phyloP scores from a whole-genome alignment of 352 stramenopile genomes.

The Globisporangium parvum region DNA sequence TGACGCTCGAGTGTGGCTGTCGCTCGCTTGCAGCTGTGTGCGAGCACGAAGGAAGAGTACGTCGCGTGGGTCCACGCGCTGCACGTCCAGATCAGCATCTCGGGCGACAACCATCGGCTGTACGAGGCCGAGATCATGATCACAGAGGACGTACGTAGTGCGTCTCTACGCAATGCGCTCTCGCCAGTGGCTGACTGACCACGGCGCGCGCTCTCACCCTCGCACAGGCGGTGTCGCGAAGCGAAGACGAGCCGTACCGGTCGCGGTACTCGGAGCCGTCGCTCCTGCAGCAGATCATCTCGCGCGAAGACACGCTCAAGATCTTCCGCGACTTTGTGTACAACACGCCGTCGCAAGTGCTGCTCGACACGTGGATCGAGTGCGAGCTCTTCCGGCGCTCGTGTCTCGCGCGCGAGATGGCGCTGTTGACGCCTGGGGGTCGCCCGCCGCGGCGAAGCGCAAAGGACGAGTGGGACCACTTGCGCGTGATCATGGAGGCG shows the following conservation, averaged over 20 bases:
- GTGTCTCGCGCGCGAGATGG: constrained; percentile 55
- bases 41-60: constrained; percentile 75
- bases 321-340: constrained; percentile 77
- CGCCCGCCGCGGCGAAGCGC: constrained; percentile 29
- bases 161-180: background rate
- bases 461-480: constrained; percentile 75
- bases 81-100: constrained; percentile 75
- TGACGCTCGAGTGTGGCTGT: background rate
- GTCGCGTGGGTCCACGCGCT: constrained; percentile 76
- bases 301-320: constrained; percentile 71
- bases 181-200: background rate
- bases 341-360: constrained; percentile 46
- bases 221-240: constrained; percentile 46
- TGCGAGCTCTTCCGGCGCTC: constrained; percentile 74
- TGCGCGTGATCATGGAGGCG: constrained; percentile 56
- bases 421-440: constrained; percentile 23
- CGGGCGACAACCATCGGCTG: constrained; percentile 70
- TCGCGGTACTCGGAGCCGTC: constrained; percentile 44
- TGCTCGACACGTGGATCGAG: constrained; percentile 83
- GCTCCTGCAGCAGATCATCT: constrained; percentile 58
- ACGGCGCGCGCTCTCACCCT: no score
- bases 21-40: constrained; percentile 41
- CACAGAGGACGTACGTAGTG: constrained; percentile 67
- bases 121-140: constrained; percentile 84
- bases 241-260: constrained; percentile 44